A percentile compares a stretch with the other conserved stretches of the same genome.
Evolutionary conservation across 2,329 filamentous ascomycete genomes (phyloP).

Genomic region (Dichotomopilus funicola): DNA sequence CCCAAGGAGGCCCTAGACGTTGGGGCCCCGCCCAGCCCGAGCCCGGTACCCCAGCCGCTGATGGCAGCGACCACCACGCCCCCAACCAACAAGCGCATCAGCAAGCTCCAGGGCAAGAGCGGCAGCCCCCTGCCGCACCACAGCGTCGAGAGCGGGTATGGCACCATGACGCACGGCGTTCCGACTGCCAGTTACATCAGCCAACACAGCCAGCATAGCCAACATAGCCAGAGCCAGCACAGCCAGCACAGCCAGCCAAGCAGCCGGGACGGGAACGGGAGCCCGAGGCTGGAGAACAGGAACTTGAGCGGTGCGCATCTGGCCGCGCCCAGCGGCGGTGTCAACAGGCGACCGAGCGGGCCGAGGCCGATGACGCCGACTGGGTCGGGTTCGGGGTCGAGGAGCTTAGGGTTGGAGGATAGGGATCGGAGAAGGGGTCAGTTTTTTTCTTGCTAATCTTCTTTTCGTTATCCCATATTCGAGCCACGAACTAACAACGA

Average conservation of each 20-base stretch:
- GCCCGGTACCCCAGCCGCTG: constrained; percentile 13
- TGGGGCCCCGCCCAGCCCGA: constrained; percentile 18
- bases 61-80: constrained; percentile 39
- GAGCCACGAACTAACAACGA: background rate
- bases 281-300: constrained; percentile 50
- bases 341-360: constrained; percentile 50
- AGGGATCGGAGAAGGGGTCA: constrained; percentile 17
- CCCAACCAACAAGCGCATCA: constrained; percentile 41
- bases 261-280: constrained; percentile 25
- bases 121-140: constrained; percentile 50
- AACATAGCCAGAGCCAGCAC: constrained; percentile 12
- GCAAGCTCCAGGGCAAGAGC: constrained; percentile 43
- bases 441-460: too few relatives aligned
- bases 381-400: constrained; percentile 41
- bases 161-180: constrained; percentile 35
- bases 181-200: constrained; percentile 40
- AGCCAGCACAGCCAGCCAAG: background rate
- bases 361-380: constrained; percentile 57
- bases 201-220: too few relatives aligned
- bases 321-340: constrained; percentile 25
- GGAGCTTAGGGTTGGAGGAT: constrained; percentile 1
- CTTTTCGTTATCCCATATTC: background rate
- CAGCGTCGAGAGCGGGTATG: constrained; percentile 49
- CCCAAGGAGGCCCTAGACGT: constrained; percentile 55
- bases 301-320: constrained; percentile 48